phyloP scores from a whole-genome alignment of 257 asterid species.

The Primulina eburnea region DNA sequence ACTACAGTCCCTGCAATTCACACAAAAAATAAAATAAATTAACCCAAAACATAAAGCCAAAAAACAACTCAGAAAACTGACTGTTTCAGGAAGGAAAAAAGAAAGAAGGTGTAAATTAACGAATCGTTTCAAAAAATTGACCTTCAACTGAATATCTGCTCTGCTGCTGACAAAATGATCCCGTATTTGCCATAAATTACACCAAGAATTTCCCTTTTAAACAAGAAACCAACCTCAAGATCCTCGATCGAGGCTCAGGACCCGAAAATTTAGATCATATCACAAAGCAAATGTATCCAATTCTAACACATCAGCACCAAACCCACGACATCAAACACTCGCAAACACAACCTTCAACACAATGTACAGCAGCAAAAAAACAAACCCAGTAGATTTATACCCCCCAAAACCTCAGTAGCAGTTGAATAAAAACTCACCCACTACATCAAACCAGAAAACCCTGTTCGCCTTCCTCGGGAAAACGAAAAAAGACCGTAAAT shows the following conservation, averaged over 20 bases:
- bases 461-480: background rate
- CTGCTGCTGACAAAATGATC: slow-evolving; percentile 39
- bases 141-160: slow-evolving; percentile 35
- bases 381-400: background rate
- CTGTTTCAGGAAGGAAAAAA: background rate
- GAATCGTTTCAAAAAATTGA: slow-evolving; percentile 2
- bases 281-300: background rate
- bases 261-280: background rate
- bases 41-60: background rate
- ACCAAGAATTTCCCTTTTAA: slow-evolving; percentile 19
- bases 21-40: background rate
- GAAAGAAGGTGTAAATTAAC: background rate
- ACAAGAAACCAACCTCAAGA: background rate
- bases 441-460: background rate
- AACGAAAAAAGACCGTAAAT: background rate
- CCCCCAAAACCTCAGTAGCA: background rate
- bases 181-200: slow-evolving; percentile 39
- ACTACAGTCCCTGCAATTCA: slow-evolving; percentile 39
- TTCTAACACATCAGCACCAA: background rate
- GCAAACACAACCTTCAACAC: background rate
- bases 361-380: background rate
- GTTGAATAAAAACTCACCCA: background rate
- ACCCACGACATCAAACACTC: background rate
- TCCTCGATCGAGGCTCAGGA: background rate
- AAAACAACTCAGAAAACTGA: background rate